Evolutionary conservation across 2,329 filamentous ascomycete genomes (phyloP).

Genomic region (Aureobasidium sp.): DNA sequence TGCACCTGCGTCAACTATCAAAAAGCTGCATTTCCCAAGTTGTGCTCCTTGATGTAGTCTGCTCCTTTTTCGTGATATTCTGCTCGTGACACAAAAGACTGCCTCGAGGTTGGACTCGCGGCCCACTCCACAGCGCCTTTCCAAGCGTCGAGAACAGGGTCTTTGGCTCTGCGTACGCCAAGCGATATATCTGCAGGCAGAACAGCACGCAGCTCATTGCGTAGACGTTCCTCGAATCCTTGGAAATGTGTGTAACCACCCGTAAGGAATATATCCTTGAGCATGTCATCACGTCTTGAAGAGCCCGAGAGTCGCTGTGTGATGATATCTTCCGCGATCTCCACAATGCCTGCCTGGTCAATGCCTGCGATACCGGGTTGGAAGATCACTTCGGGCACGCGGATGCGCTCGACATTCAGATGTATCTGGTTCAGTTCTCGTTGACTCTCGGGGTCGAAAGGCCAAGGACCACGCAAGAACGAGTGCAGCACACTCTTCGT

Average conservation of each 20-base stretch:
- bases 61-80: conserved; percentile 89
- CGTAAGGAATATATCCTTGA: conserved; percentile 85
- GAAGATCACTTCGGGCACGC: conserved; percentile 88
- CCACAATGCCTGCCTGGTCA: conserved; percentile 87
- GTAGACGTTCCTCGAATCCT: conserved; percentile 77
- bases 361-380: conserved; percentile 85
- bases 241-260: conserved; percentile 86
- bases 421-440: conserved; percentile 82
- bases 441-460: conserved; percentile 74
- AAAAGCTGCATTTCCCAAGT: conserved; percentile 35
- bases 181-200: conserved; percentile 63
- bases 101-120: conserved; percentile 48
- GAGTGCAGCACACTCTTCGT: conserved; percentile 85
- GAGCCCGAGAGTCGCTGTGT: conserved; percentile 64
- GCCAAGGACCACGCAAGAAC: conserved; percentile 79
- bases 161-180: conserved; percentile 63
- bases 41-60: conserved; percentile 75
- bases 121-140: conserved; percentile 86
- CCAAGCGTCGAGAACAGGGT: conserved; percentile 85
- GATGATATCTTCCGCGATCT: conserved; percentile 85
- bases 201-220: conserved; percentile 63
- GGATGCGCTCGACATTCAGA: conserved; percentile 92
- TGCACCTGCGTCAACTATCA: conserved; percentile 18
- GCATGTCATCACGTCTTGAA: conserved; percentile 57
- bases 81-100: conserved; percentile 63